These are phyloP conservation scores for Alternaria hordeiaustralica DNA, from an alignment of 2,329 filamentous ascomycete genomes.

Conservation along the genomic window DNA sequence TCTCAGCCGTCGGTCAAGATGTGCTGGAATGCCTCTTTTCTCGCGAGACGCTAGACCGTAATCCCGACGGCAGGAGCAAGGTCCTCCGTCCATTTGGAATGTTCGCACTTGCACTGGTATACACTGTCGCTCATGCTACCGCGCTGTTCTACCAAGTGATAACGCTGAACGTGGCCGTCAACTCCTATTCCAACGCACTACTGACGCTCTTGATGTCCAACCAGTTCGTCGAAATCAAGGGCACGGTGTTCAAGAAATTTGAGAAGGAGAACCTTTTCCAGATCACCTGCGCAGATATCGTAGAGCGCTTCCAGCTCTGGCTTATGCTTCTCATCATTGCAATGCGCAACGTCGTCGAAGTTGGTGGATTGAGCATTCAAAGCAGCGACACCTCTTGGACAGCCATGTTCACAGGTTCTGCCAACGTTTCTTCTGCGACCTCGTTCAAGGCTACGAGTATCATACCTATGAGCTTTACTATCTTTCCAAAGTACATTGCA, in stretches of 20 bases:
- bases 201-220: constrained; percentile 93
- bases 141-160: constrained; percentile 97
- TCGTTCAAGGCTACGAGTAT: constrained; percentile 73
- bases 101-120: constrained; percentile 83
- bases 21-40: constrained; percentile 96
- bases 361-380: constrained; percentile 75
- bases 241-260: constrained; percentile 97
- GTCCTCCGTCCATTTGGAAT: constrained; percentile 87
- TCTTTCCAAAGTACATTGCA: constrained; percentile 84
- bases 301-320: constrained; percentile 97
- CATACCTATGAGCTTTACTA: constrained; percentile 87
- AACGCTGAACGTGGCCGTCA: constrained; percentile 95
- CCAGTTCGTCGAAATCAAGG: constrained; percentile 99
- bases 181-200: constrained; percentile 96
- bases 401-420: constrained; percentile 31
- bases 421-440: constrained; percentile 58
- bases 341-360: constrained; percentile 93
- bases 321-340: constrained; percentile 97
- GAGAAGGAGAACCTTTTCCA: constrained; percentile 98
- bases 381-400: constrained; percentile 40
- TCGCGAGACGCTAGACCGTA: constrained; percentile 86
- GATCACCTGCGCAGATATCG: constrained; percentile 92
- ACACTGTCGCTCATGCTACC: constrained; percentile 87
- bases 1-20: constrained; percentile 92
- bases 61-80: constrained; percentile 88